Evolutionary conservation across 1,284 basidiomycete genomes (phyloP), one percentile per base, ranked within the genome.

Genomic region (Phlebopus sp.): DNA sequence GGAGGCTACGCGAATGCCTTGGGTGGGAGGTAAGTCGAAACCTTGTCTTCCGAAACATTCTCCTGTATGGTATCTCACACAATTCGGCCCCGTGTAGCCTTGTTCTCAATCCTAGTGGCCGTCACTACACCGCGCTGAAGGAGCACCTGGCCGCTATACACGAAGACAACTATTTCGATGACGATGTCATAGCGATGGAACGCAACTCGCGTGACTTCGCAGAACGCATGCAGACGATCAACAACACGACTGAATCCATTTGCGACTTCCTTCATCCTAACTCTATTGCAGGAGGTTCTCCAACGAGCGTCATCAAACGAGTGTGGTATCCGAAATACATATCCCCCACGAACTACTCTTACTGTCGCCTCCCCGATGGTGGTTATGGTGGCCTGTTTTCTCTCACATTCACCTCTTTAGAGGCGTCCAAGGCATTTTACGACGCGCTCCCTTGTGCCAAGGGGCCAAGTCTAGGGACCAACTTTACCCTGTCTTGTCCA

Each of bases 111-210:
- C 93, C 95, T 0, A 74, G 77, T 56, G 75, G 83, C 2, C 77
- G 73, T 2, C 79, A 90, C 58, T 94, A 95, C 59, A 44, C 65
- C 0, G 51, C 68, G 0, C 78, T 99, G 40, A 90, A 88, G 58
- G 59, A 66, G 0, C 70, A 81, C 38, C 70, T 95, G 55, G 59
- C 69, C n/a, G 63, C 69, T 9, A 74, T 68, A 3, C 98, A 88
- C 68, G 90, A 97, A 67, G 96, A 99, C 64, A 75, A 75, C 21
- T 97, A 92, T 70, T 98, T 89, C 63, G 79, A 83, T 59, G 91
- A 96, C 68, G 97, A 99, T 64, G 92, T 92, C 29, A 84, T 98
- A 46, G 97, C 88, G 73, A 90, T 99, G 86, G 96, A 99, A 67
- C 88, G 96, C 57, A 99, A 99, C 70, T 97, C 93, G 18, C 90